Conservation (phyloP, 208 protist genomes). For the Entamoeba dispar region DNA sequence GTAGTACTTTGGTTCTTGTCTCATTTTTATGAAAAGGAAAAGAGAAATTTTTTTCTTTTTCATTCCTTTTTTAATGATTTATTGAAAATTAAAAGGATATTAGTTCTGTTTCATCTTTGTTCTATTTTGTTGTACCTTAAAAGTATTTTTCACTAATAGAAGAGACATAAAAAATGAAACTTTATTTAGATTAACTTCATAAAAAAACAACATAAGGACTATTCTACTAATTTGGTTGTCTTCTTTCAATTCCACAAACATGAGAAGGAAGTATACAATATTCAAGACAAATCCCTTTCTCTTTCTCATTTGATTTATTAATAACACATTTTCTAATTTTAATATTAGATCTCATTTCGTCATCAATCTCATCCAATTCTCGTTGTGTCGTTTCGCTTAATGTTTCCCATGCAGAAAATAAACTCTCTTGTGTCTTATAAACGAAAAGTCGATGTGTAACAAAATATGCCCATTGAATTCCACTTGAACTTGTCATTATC, state of each 20-base stretch:
- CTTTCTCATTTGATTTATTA: neutral
- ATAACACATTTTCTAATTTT: neutral
- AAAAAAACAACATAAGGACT: neutral
- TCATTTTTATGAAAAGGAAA: too few relatives aligned
- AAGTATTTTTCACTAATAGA: too few relatives aligned
- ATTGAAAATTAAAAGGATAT: too few relatives aligned
- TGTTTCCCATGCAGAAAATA: neutral
- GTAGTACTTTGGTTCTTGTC: too few relatives aligned
- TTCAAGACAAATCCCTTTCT: neutral
- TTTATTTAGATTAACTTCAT: neutral
- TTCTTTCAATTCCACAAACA: neutral
- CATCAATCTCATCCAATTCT: neutral
- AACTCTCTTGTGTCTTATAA: neutral
- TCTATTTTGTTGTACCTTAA: too few relatives aligned
- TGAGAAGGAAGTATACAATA: neutral
- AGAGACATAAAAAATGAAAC: too few relatives aligned
- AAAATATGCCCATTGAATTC: neutral
- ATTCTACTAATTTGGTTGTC: neutral
- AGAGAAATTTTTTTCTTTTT: too few relatives aligned
- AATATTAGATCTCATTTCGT: neutral
- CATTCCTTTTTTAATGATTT: too few relatives aligned
- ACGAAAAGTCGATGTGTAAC: neutral
- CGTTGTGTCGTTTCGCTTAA: neutral
- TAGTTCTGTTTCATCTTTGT: too few relatives aligned
- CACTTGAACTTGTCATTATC: neutral